phyloP scores from a whole-genome alignment of 148 eudicot genomes.

The Silene uniflora region DNA sequence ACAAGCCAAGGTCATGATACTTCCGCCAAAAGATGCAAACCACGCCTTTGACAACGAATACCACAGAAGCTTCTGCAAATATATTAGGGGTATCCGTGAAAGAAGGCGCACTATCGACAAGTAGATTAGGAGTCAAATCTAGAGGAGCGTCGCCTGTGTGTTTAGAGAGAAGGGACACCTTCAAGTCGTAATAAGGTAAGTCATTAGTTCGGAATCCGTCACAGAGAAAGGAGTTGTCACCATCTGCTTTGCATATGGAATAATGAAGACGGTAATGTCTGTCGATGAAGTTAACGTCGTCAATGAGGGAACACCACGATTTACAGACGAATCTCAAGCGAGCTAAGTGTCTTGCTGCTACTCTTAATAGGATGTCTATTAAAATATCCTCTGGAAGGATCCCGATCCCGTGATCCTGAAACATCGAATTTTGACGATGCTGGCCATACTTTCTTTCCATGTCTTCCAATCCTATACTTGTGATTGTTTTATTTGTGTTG shows the following conservation, averaged over 20 bases:
- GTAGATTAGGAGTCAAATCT: background rate
- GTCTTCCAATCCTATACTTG: no score
- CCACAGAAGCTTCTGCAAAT: background rate
- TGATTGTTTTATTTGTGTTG: no score
- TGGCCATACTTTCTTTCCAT: no score
- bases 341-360: slow-evolving; percentile 10
- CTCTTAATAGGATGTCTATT: slow-evolving; percentile 13
- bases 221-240: background rate
- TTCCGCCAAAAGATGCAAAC: background rate
- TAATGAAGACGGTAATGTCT: slow-evolving; percentile 7
- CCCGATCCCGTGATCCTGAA: background rate
- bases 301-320: slow-evolving; percentile 13
- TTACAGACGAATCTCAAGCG: slow-evolving; percentile 19
- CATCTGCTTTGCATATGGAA: background rate
- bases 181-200: no score
- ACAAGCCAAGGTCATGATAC: background rate
- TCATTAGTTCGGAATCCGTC: background rate
- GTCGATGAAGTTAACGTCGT: background rate
- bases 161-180: slow-evolving; percentile 3
- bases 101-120: background rate
- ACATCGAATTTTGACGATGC: no score
- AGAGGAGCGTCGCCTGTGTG: background rate
- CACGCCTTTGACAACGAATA: slow-evolving; percentile 18
- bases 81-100: no score
- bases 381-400: slow-evolving; percentile 1